phyloP scores from a whole-genome alignment of 768 basidiomycete genomes.

The Lentinula detonsa region DNA sequence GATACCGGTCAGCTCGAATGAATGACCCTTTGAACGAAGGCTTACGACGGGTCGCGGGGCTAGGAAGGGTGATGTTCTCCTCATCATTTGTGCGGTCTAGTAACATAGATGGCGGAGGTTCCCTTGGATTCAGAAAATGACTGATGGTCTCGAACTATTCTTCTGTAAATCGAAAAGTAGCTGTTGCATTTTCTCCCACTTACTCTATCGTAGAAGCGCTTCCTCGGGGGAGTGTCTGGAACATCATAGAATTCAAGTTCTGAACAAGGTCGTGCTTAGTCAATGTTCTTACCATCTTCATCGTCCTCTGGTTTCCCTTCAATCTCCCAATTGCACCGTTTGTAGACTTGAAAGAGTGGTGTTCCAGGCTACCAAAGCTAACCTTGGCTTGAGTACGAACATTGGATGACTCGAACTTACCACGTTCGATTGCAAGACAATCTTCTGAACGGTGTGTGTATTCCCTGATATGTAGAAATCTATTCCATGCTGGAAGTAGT shows the following conservation, averaged over 20 bases:
- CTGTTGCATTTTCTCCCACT: constrained; percentile 8
- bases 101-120: constrained; percentile 73
- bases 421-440: constrained; percentile 82
- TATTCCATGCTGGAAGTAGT: constrained; percentile 88
- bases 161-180: constrained; percentile 1
- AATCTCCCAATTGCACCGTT: constrained; percentile 88
- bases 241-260: constrained; percentile 1
- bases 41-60: constrained; percentile 62
- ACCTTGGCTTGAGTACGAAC: not conserved
- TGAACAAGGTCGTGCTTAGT: not conserved
- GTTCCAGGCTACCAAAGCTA: constrained; percentile 65
- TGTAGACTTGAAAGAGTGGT: constrained; percentile 84
- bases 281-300: constrained; percentile 55
- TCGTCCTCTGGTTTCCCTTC: constrained; percentile 77
- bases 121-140: constrained; percentile 71
- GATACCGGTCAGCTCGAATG: not conserved
- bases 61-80: constrained; percentile 61
- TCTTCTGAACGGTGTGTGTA: constrained; percentile 74
- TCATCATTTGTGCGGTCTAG: constrained; percentile 77
- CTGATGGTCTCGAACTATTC: constrained; percentile 70
- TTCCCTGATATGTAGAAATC: constrained; percentile 78
- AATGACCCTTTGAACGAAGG: not conserved
- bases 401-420: constrained; percentile 39
- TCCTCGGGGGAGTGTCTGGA: constrained; percentile 68
- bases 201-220: constrained; percentile 68